Conservation (phyloP, 305 asterid species). For the Rubia tinctorum region DNA sequence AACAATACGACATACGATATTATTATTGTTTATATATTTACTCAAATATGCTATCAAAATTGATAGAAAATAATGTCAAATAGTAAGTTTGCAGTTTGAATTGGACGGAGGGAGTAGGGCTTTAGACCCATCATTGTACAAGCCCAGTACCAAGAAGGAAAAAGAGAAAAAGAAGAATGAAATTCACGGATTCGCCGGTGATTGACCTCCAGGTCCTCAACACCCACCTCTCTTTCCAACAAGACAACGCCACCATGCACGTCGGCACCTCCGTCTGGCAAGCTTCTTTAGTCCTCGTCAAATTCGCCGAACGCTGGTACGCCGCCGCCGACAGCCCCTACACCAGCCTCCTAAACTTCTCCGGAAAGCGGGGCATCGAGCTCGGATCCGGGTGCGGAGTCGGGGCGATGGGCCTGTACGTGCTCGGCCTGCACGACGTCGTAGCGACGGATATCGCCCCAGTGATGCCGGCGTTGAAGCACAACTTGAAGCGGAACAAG, state of each 20-base stretch:
- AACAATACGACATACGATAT: too few relatives aligned
- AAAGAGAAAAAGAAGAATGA: constrained; percentile 33
- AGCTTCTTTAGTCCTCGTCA: constrained; percentile 80
- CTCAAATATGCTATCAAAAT: too few relatives aligned
- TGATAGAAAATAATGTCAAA: too few relatives aligned
- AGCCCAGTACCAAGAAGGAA: not conserved
- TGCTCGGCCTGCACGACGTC: constrained; percentile 74
- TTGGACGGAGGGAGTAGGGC: too few relatives aligned
- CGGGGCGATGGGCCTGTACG: constrained; percentile 75
- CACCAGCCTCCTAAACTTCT: constrained; percentile 58
- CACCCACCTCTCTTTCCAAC: constrained; percentile 67
- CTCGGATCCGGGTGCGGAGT: constrained; percentile 95
- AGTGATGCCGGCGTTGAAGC: constrained; percentile 92
- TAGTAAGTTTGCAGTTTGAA: too few relatives aligned
- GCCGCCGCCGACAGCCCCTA: constrained; percentile 64
- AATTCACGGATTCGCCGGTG: constrained; percentile 81
- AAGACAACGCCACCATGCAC: constrained; percentile 95
- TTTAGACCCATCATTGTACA: too few relatives aligned
- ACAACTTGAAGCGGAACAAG: constrained; percentile 79
- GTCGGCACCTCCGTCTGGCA: constrained; percentile 99
- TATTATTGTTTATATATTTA: too few relatives aligned
- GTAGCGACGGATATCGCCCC: constrained; percentile 83
- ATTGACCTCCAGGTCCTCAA: constrained; percentile 58
- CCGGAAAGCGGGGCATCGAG: constrained; percentile 70
- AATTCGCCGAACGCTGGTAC: constrained; percentile 92